Percentiles rank a stretch among this genome's conserved stretches.
Conservation (phyloP, 148 eudicot species). For the Hydrangea macrophylla region DNA sequence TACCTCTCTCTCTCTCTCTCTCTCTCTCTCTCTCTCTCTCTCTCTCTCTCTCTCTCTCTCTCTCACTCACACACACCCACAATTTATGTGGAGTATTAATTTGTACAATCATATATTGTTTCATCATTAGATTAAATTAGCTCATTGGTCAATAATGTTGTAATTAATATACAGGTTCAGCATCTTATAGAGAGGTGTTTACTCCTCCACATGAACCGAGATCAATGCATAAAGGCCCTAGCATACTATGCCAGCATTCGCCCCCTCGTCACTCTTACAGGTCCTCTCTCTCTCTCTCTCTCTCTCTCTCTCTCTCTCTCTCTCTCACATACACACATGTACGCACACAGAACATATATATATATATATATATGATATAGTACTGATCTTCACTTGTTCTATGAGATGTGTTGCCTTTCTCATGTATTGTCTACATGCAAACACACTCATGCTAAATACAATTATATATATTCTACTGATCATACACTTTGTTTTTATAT, state of each 20-base stretch:
- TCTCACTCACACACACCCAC: neutral
- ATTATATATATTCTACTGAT: neutral
- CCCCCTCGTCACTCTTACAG: slow-evolving; percentile 65
- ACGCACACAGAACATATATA: neutral
- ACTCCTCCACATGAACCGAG: slow-evolving; percentile 60
- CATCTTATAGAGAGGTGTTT: slow-evolving; percentile 79
- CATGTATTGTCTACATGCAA: too few species aligned
- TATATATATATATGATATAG: too few species aligned
- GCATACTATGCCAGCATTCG: slow-evolving; percentile 59
- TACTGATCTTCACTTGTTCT: neutral
- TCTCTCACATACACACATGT: too few species aligned
- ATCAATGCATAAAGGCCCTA: slow-evolving; percentile 65
- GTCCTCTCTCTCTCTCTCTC: slow-evolving; percentile 19
- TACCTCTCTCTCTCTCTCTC: slow-evolving; percentile 17
- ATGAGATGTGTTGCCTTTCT: too few species aligned
- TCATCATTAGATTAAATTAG: neutral
- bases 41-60: slow-evolving; percentile 9
- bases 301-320: neutral
- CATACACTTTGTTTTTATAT: neutral
- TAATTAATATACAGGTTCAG: slow-evolving; percentile 46
- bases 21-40: neutral
- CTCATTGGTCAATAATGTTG: neutral
- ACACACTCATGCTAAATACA: too few species aligned
- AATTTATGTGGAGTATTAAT: neutral
- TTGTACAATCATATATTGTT: too few species aligned